Conservation (phyloP, 371 early-diverging fungal species). For the Mucor circinelloides region DNA sequence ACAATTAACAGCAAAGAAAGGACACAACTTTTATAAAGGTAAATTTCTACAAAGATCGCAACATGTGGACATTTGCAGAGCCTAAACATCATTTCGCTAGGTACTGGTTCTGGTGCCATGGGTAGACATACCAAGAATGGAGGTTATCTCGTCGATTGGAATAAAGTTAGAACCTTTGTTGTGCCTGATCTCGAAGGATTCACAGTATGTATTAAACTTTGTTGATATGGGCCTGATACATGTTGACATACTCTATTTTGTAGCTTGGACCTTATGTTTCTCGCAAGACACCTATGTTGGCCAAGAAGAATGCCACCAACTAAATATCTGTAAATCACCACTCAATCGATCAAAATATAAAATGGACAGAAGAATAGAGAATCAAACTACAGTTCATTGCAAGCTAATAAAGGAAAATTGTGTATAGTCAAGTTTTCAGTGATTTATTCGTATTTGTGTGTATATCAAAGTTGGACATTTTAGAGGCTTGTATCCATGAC, state of each 20-base stretch:
- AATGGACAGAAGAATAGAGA: background rate
- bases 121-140: conserved; percentile 84
- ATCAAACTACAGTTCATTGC: background rate
- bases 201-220: conserved; percentile 47
- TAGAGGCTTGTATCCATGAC: conserved; percentile 23
- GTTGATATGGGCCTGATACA: background rate
- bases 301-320: conserved; percentile 8
- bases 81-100: conserved; percentile 32
- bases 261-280: conserved; percentile 76
- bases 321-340: background rate
- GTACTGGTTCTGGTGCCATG: conserved; percentile 83
- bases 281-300: conserved; percentile 50
- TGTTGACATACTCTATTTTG: background rate
- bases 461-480: background rate
- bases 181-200: conserved; percentile 79
- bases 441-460: background rate
- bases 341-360: background rate
- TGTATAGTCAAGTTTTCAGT: background rate
- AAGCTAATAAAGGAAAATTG: background rate
- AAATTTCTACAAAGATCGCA: background rate
- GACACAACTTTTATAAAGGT: conserved; percentile 87
- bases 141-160: conserved; percentile 72
- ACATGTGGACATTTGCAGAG: background rate
- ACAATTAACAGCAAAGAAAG: conserved; percentile 80
- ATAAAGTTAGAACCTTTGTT: conserved; percentile 79